Evolutionary conservation across 139 green algal genomes (phyloP).

Genomic region (Nannochloris sp.): DNA sequence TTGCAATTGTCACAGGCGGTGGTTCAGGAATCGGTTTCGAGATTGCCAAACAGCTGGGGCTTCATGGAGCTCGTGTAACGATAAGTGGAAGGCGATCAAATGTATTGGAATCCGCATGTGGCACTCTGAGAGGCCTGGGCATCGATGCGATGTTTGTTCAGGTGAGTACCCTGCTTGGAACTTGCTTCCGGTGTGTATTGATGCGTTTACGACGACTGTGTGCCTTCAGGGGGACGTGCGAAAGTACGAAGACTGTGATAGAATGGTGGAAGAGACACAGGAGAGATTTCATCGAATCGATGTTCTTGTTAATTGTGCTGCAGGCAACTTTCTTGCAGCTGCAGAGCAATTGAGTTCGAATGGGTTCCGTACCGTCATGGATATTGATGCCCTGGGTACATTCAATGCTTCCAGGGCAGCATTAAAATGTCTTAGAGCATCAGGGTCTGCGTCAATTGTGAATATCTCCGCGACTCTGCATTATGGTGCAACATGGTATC

Average conservation of each 20-base stretch:
- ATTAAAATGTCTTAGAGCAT: conserved; percentile 38
- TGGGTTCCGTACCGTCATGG: conserved; percentile 91
- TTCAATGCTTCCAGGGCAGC: conserved; percentile 72
- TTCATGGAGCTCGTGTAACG: conserved; percentile 68
- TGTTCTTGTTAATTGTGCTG: conserved; percentile 92
- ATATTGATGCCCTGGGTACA: conserved; percentile 90
- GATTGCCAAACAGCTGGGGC: conserved; percentile 72
- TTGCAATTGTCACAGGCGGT: conserved; percentile 74
- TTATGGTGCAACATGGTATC: conserved; percentile 91
- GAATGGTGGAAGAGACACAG: conserved; percentile 35
- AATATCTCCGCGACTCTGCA: conserved; percentile 96
- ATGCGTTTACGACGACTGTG: background rate
- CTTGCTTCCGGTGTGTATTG: background rate
- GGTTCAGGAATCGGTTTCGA: conserved; percentile 78
- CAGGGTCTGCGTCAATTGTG: conserved; percentile 50
- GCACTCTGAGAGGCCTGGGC: conserved; percentile 35
- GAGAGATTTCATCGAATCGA: conserved; percentile 51
- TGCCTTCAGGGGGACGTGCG: conserved; percentile 78
- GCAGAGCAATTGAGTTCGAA: conserved; percentile 76
- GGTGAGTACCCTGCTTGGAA: conserved; percentile 7
- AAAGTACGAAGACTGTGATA: conserved; percentile 51
- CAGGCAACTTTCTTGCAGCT: conserved; percentile 68
- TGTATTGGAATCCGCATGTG: conserved; percentile 51
- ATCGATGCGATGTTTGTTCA: conserved; percentile 42
- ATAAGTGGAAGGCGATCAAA: conserved; percentile 66